Evolutionary conservation across 192 early-diverging fungal species (phyloP), one percentile per base, ranked within the genome.

Genomic region (Dissophora ornata): DNA sequence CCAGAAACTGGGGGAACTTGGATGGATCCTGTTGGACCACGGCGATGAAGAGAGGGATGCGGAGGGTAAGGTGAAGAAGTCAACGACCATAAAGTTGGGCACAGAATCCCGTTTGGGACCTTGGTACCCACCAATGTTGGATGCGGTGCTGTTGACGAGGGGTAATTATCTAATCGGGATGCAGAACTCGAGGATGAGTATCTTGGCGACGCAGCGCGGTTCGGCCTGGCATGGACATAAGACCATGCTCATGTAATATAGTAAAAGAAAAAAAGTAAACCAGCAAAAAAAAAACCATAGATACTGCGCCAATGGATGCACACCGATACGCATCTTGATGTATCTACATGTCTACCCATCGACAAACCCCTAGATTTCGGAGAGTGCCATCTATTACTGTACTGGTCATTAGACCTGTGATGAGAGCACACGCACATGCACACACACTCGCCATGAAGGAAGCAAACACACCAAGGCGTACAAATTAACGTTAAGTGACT

Each of bases 141-240:
- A 75, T 40, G 71, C 71, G 5, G 63, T 62, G 9, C 33, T 75
- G 48, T 60, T 75, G 62, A 75, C 71, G 42, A 41, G 71, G 6
- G 71, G 71, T 10, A 44, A 66, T 21, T 75, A 75, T 29, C 11
- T 75, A 19, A 75, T 75, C 49, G 71, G 71, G 3, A 75, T 75
- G 71, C 0, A 5, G 15, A 65, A 66, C 32, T 75, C 71, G 40
- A 34, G 71, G 32, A 75, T 75, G 71, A 75, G 71, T 24, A 36
- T 51, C 44, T 50, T 75, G 29, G 71, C 63, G 9, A 50, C 44
- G 18, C 71, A 67, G 46, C 61, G 71, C 0, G 63, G 71, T 3
- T 16, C 19, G 2, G 63, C 62, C 9, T 75, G 71, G 71, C 57
- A 75, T 40, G 57, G 51, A 40, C 71, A 75, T 19, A 45, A 38